Base-by-base conservation (phyloP, 1,284 basidiomycete species). In the Heterobasidion annosum region DNA sequence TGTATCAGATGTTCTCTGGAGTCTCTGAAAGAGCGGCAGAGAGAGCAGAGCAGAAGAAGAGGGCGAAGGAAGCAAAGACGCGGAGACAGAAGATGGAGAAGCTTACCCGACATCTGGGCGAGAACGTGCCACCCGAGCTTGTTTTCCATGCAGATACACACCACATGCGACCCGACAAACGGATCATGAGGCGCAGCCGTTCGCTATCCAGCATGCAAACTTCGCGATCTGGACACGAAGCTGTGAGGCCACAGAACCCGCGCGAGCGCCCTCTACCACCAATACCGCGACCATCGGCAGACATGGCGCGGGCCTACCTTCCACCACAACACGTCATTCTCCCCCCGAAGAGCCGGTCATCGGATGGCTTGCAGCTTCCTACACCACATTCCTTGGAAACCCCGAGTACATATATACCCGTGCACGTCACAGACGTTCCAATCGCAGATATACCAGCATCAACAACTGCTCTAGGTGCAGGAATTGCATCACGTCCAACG, bases 81-180 rank as follows among this genome's bases (percentile, higher is more conserved):
- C 50, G 54, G 32, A 53, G 59, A 10, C 56, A 43, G 53, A 52
- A 56, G 44, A 44, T 61, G 52, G 34, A 54, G 25, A 61, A 61
- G 53, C 56, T 61, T 18, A 34, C 54, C 44, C 56, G 58, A 10
- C 16, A 50, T 34, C 37, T 61, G 15, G 59, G 59, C 42, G 58
- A 61, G 54, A 43, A 46, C 10, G 50, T 58, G 8, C 59, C 59
- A 4, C 46, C 51, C 2, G 53, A 57, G 16, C 56, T 61, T 13
- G 42, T 60, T 37, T 37, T 54, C 1, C 52, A 57, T 19, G 35
- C 32, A 8, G 18, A 16, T 3, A 34, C 19, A 16, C 16, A 19
- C 19, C 44, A 32, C 7, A n/a, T 43, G 10, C 13, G 15, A n/a
- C n/a, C 43, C 19, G 45, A 12, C 34, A 40, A 32, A 12, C 32